These are phyloP conservation scores for Babesia ovata DNA, from an alignment of 169 alveolate species.

Conservation along the genomic window DNA sequence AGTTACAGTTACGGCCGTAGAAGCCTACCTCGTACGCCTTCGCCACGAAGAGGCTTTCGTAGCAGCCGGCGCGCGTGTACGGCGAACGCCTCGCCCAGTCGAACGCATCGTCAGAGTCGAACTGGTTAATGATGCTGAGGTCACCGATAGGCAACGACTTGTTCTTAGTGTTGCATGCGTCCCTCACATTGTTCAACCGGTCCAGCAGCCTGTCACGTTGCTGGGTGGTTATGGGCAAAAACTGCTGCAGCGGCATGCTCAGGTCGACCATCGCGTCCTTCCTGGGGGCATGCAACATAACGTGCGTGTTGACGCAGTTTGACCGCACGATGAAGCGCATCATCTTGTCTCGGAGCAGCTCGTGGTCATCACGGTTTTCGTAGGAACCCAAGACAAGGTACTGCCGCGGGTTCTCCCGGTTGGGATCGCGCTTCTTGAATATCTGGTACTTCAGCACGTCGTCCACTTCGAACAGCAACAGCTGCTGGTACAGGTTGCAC, in stretches of 20 bases:
- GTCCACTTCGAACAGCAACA: conserved; percentile 57
- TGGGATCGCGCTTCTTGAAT: conserved; percentile 25
- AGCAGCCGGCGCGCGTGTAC: conserved; percentile 65
- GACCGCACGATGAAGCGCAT: conserved; percentile 66
- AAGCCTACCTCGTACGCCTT: conserved; percentile 66
- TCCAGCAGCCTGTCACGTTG: conserved; percentile 35
- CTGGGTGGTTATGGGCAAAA: conserved; percentile 49
- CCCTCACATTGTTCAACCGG: conserved; percentile 19
- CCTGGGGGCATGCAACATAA: conserved; percentile 46
- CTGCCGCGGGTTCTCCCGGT: conserved; percentile 50
- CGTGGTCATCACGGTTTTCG: conserved; percentile 4
- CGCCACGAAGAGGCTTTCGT: conserved; percentile 64
- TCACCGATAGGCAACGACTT: conserved; percentile 48
- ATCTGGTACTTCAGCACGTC: conserved; percentile 51
- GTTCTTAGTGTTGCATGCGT: conserved; percentile 32
- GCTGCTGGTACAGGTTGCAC: conserved; percentile 50
- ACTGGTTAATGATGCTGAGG: conserved; percentile 54
- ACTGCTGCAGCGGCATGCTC: conserved; percentile 52
- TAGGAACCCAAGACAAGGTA: conserved; percentile 52
- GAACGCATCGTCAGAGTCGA: conserved; percentile 63
- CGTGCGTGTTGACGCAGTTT: conserved; percentile 64
- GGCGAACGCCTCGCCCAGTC: conserved; percentile 72
- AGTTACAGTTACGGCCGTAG: conserved; percentile 59
- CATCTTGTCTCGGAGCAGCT: conserved; percentile 53
- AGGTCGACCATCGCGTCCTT: conserved; percentile 59